Base-by-base conservation (phyloP, 2,329 filamentous ascomycete genomes). In the Stemphylium beticola region DNA sequence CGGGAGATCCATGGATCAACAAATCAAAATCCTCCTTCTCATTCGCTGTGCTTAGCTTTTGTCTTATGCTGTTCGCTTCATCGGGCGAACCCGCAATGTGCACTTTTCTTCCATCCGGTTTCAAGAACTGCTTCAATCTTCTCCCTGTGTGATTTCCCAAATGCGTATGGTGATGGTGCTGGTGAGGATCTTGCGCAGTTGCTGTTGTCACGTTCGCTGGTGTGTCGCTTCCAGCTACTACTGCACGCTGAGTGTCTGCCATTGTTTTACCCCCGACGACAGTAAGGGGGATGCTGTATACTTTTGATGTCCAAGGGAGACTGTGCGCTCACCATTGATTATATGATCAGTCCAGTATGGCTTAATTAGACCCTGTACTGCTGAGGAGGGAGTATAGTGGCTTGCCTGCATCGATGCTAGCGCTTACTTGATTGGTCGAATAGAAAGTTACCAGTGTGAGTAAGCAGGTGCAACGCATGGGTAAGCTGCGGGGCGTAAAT, bases 41-140 rank as follows among this genome's bases (percentile, higher is more conserved):
- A 10, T 70, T 68, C 15, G 62, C 61, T 4, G 68, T 66, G 49
- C 56, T 58, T 36, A 85, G 77, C 31, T 79, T 78, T 39, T 75
- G 75, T 4, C 78, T 76, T 24, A 87, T 68, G 1, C 67, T 65
- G n/a, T 78, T 76, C 4, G 79, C 78, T 58, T 87, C 84, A 62
- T 85, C 82, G 1, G 85, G 85, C 1, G 76, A 78, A 3, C 80
- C 72, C 6, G 83, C 83, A 46, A 87, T 81, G 49, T 87, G 81
- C 4, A 87, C 77, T 58, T 80, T 79, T 49, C 78, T 79, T 22
- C 85, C 85, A 66, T 82, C 76, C 0, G 85, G 84, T 41, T 82
- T 79, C 3, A 82, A 65, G 55, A 87, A 83, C 55, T 85, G 81
- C 18, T 81, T 77, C 0, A 84, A 73, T 29, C 79, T 76, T 24